Conservation (phyloP, 1,139 yeast species). For the Pneumocystis canis region DNA sequence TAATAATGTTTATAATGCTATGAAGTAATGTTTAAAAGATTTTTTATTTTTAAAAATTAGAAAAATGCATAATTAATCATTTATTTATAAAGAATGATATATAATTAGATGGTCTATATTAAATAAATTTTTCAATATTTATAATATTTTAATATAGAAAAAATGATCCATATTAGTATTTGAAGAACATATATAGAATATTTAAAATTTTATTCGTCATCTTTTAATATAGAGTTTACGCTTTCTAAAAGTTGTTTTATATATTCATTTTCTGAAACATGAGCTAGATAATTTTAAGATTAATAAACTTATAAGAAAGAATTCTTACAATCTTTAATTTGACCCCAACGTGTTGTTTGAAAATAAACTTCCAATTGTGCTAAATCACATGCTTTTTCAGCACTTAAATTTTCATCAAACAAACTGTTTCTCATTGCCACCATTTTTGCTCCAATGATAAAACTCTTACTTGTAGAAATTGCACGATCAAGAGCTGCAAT, state of each 20-base stretch:
- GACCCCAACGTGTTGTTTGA: background rate
- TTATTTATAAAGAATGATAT: background rate
- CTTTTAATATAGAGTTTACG: background rate
- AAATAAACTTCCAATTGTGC: background rate
- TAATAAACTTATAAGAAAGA: background rate
- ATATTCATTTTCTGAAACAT: background rate
- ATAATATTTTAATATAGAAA: too few relatives aligned
- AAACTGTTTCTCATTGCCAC: background rate
- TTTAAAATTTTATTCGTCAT: background rate
- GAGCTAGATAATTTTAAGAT: background rate
- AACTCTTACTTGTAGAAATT: background rate
- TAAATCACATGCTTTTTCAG: background rate
- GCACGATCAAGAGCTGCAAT: background rate
- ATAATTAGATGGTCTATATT: background rate
- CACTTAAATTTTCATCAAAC: background rate
- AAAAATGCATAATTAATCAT: background rate
- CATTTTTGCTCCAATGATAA: background rate
- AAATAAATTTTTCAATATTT: background rate
- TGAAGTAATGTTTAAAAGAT: background rate
- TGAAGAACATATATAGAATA: too few relatives aligned
- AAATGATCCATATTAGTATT: too few relatives aligned
- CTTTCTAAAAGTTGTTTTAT: background rate
- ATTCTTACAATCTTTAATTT: background rate
- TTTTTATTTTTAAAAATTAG: background rate
- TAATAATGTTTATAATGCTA: background rate